Conservation (phyloP, 2,329 filamentous ascomycete genomes). For the Claviceps monticola region DNA sequence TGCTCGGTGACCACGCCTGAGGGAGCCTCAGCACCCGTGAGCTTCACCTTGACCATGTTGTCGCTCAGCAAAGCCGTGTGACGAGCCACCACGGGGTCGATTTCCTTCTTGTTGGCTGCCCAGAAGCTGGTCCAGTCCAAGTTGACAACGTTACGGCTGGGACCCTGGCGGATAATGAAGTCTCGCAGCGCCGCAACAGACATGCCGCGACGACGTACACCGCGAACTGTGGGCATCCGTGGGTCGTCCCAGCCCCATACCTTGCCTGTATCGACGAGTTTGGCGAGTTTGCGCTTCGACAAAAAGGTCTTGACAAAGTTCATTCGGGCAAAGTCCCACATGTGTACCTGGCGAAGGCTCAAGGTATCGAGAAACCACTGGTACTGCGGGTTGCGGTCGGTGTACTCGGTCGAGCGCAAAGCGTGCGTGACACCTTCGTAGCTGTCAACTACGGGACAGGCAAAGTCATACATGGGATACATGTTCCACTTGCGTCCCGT, state of each 20-base stretch:
- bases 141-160: constrained; percentile 68
- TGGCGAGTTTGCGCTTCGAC: constrained; percentile 76
- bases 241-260: constrained; percentile 82
- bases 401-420: constrained; percentile 73
- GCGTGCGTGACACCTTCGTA: constrained; percentile 75
- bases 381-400: constrained; percentile 75
- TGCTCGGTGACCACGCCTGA: constrained; percentile 52
- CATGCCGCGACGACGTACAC: constrained; percentile 65
- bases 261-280: constrained; percentile 61
- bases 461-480: constrained; percentile 80
- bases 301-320: constrained; percentile 75
- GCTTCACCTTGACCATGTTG: constrained; percentile 54
- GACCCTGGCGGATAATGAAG: constrained; percentile 75
- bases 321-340: constrained; percentile 76
- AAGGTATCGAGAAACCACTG: constrained; percentile 72
- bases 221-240: constrained; percentile 72
- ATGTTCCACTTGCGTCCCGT: constrained; percentile 72
- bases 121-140: constrained; percentile 72
- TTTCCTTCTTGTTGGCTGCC: constrained; percentile 67
- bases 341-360: constrained; percentile 60
- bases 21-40: constrained; percentile 56
- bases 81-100: constrained; percentile 61
- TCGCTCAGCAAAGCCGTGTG: constrained; percentile 61
- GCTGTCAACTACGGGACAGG: constrained; percentile 68
- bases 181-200: constrained; percentile 66